Percentiles rank a stretch among this genome's conserved stretches.
phyloP scores from a whole-genome alignment of 768 basidiomycete genomes.

The Psilocybe cubensis region DNA sequence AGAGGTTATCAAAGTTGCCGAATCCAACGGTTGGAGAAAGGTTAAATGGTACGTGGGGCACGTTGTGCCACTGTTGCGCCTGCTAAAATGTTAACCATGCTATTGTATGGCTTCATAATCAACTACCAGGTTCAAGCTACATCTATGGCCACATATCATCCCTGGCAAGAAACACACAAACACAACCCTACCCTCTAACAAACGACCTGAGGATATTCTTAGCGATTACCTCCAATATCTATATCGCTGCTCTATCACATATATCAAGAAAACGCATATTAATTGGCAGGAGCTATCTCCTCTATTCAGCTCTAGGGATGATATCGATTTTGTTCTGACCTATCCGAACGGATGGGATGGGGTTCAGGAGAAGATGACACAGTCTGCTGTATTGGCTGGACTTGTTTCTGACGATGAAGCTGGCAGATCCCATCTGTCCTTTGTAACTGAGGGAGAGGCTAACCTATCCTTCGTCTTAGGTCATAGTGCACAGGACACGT shows the following conservation, averaged over 20 bases:
- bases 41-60: slow-evolving; percentile 44
- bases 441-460: slow-evolving; percentile 69
- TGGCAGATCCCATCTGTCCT: slow-evolving; percentile 48
- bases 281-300: slow-evolving; percentile 39
- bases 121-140: slow-evolving; percentile 34
- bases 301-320: slow-evolving; percentile 32
- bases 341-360: slow-evolving; percentile 68
- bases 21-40: slow-evolving; percentile 48
- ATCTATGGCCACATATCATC: slow-evolving; percentile 31
- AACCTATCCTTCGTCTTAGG: slow-evolving; percentile 42
- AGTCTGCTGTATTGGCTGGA: slow-evolving; percentile 51
- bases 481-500: slow-evolving; percentile 44
- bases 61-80: background rate
- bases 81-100: too few relatives aligned
- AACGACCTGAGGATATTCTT: slow-evolving; percentile 36
- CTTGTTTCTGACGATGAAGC: slow-evolving; percentile 44
- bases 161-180: slow-evolving; percentile 16
- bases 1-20: slow-evolving; percentile 39
- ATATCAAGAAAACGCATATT: slow-evolving; percentile 41
- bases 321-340: slow-evolving; percentile 43
- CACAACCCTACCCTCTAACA: slow-evolving; percentile 34
- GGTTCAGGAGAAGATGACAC: slow-evolving; percentile 55
- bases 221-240: slow-evolving; percentile 49
- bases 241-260: slow-evolving; percentile 36
- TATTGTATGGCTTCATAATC: too few relatives aligned